These are phyloP conservation scores for Lichina pygmaea DNA, from an alignment of 495 filamentous ascomycete genomes.

Conservation along the genomic window DNA sequence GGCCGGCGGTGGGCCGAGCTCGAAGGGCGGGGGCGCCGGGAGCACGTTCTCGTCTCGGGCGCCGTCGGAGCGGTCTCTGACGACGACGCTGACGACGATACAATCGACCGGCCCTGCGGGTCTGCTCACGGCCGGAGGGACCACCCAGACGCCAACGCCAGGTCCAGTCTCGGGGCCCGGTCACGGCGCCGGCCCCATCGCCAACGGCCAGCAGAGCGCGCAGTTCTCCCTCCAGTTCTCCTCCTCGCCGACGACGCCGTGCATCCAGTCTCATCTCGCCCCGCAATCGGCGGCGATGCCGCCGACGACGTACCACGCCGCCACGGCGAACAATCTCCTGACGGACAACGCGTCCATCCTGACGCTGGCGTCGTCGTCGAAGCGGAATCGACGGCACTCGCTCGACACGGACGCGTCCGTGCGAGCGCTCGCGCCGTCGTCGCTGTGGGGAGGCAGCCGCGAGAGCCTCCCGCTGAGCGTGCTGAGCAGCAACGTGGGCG, in stretches of 20 bases:
- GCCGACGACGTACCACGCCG: conserved; percentile 61
- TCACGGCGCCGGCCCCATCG: conserved; percentile 11
- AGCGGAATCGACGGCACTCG: conserved; percentile 63
- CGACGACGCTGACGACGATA: conserved; percentile 87
- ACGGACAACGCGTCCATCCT: conserved; percentile 91
- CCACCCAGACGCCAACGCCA: conserved; percentile 20
- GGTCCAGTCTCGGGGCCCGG: conserved; percentile 15
- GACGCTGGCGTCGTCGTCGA: conserved; percentile 87
- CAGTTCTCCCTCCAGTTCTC: conserved; percentile 90
- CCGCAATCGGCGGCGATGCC: conserved; percentile 26
- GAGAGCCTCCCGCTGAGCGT: conserved; percentile 78
- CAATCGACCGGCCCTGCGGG: conserved; percentile 59
- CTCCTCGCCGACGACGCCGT: conserved; percentile 38
- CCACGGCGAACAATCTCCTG: conserved; percentile 74
- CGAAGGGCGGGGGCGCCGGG: conserved; percentile 38
- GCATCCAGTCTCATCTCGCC: conserved; percentile 54
- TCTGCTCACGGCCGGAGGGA: conserved; percentile 19
- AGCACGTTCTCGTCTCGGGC: conserved; percentile 89
- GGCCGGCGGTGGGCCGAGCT: conserved; percentile 33
- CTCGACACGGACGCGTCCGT: conserved; percentile 92
- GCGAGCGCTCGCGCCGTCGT: conserved; percentile 74
- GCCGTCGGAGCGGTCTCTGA: conserved; percentile 71
- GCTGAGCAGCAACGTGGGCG: conserved; percentile 47
- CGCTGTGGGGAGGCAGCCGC: conserved; percentile 66
- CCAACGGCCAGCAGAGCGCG: conserved; percentile 4